phyloP scores from a whole-genome alignment of 129 eudicot genomes.

The Chrysanthemum seticuspe region DNA sequence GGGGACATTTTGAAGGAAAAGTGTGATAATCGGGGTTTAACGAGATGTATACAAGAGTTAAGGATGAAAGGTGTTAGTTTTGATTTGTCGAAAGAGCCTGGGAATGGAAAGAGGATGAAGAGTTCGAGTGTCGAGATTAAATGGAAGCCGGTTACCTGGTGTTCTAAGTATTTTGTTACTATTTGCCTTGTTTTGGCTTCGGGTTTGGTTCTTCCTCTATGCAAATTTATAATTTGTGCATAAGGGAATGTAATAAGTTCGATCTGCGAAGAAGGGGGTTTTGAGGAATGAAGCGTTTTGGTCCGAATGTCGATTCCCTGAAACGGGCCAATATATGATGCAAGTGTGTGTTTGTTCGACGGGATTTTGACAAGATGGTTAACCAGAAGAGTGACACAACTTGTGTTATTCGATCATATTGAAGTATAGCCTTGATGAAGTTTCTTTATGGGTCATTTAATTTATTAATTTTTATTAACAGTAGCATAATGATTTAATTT shows the following conservation, averaged over 20 bases:
- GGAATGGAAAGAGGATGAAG: slow-evolving; percentile 59
- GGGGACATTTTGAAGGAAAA: slow-evolving; percentile 53
- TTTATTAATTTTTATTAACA: neutral
- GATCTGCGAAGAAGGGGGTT: no score
- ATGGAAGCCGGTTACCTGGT: slow-evolving; percentile 79
- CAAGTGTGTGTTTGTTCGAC: slow-evolving; percentile 30
- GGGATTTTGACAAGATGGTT: slow-evolving; percentile 17
- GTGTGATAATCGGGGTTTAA: slow-evolving; percentile 54
- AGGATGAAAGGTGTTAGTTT: slow-evolving; percentile 87
- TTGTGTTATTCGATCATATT: slow-evolving; percentile 32
- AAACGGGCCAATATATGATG: neutral
- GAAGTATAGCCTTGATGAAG: slow-evolving; percentile 7
- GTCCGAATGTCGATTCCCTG: slow-evolving; percentile 31
- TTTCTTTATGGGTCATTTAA: neutral
- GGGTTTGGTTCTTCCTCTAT: slow-evolving; percentile 53
- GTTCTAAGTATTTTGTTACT: slow-evolving; percentile 45
- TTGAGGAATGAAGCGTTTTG: slow-evolving; percentile 44
- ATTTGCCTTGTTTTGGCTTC: slow-evolving; percentile 54
- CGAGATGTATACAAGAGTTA: slow-evolving; percentile 66
- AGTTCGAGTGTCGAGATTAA: slow-evolving; percentile 92
- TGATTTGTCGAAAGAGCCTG: slow-evolving; percentile 67
- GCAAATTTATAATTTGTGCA: slow-evolving; percentile 61
- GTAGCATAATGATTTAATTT: slow-evolving; percentile 4
- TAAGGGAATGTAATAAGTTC: neutral
- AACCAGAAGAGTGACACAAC: slow-evolving; percentile 31